Evolutionary conservation across 768 basidiomycete genomes (phyloP), one percentile per base, ranked within the genome.

Genomic region (Cubamyces sp.): DNA sequence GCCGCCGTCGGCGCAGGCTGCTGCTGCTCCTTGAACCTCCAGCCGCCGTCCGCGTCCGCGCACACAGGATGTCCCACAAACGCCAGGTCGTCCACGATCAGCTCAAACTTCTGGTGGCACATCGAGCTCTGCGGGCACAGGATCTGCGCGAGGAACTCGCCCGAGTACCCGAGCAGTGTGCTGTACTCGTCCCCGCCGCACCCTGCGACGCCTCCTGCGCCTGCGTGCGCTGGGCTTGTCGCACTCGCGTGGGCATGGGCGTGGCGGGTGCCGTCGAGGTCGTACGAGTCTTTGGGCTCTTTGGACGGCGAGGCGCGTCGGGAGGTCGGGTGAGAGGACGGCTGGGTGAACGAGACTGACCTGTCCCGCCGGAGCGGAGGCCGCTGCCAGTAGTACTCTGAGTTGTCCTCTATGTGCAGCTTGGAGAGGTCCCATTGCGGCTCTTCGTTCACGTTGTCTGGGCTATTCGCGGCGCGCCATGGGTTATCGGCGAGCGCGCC

Each of bases 41-140:
- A 95, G 15, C 71, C 78, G 0, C 89, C 91, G 66, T 89, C 87
- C 28, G 78, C 69, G 54, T 91, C 89, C 12, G 84, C 84, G 70
- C 90, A 91, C 2, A 98, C 94, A 1, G 96, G 97, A 73, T 98
- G 96, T 0, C 97, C 97, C 46, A 98, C 82, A 73, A 98, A 98
- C 5, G 87, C 92, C 25, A 98, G 81, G 68, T 95, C 89, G 71
- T 98, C 95, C 25, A 97, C 89, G 42, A 92, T 76, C 30, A 99
- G 83, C 72, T 96, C 94, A 71, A 97, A 98, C 70, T 93, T 93
- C 73, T 94, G 92, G 74, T 99, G 94, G 69, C 94, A 97, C 74
- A 95, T 85, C 15, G 87, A 81, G 30, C 79, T 76, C 47, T 87
- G 82, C 0, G 96, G 95, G 61, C 90, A 91, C 3, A 98, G 80